These are phyloP conservation scores for Neofusicoccum sp. DNA, from an alignment of 2,329 filamentous ascomycete genomes.

Conservation along the genomic window DNA sequence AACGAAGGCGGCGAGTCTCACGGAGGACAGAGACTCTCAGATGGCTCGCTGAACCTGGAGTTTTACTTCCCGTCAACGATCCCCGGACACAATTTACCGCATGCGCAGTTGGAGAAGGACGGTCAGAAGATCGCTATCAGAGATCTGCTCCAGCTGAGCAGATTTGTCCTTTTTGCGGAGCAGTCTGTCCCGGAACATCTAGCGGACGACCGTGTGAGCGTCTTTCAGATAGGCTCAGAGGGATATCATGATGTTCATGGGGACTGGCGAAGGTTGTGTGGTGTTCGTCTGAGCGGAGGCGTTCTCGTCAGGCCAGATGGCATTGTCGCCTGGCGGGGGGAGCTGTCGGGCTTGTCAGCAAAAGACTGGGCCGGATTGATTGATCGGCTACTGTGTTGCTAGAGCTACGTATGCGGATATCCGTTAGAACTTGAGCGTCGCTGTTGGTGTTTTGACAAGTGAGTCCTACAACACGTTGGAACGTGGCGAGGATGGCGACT, in stretches of 20 bases:
- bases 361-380: no score
- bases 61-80: slow-evolving; percentile 31
- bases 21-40: slow-evolving; percentile 30
- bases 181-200: not conserved
- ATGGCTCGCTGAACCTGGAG: slow-evolving; percentile 25
- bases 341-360: not conserved
- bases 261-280: slow-evolving; percentile 25
- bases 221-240: not conserved
- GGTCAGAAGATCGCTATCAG: not conserved
- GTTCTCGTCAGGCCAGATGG: slow-evolving; percentile 37
- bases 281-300: slow-evolving; percentile 27
- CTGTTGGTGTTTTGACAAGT: no score
- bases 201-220: not conserved
- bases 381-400: no score
- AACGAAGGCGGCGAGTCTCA: not conserved
- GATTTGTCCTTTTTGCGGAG: not conserved
- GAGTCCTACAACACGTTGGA: no score
- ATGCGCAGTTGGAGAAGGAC: slow-evolving; percentile 30
- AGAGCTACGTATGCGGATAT: no score
- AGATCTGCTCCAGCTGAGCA: slow-evolving; percentile 18
- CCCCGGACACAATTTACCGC: slow-evolving; percentile 38
- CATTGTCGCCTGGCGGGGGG: slow-evolving; percentile 32
- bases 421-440: no score
- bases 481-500: no score
- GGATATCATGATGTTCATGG: slow-evolving; percentile 23